Percentiles rank a stretch among this genome's conserved stretches.
phyloP scores from a whole-genome alignment of 768 basidiomycete species.

The Sarcomyxa edulis region DNA sequence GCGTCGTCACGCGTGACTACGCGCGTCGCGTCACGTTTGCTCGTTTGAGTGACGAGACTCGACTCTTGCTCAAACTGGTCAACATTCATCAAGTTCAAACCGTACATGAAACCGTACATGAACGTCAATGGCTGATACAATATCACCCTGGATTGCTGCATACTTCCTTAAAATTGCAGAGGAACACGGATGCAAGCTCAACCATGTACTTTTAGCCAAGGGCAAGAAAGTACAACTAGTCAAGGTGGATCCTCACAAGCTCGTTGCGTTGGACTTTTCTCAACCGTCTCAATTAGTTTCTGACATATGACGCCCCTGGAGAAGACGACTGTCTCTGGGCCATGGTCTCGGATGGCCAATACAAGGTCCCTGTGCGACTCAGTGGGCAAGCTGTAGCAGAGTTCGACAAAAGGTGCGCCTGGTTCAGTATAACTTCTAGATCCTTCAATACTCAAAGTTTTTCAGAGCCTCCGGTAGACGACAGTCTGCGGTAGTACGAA shows the following conservation, averaged over 20 bases:
- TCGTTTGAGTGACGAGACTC: too few species aligned
- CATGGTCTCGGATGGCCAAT: constrained; percentile 50
- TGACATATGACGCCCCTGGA: constrained; percentile 36
- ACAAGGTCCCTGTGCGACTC: constrained; percentile 49
- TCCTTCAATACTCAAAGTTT: too few species aligned
- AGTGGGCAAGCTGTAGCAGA: constrained; percentile 41
- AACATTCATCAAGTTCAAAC: too few species aligned
- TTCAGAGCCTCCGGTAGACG: too few species aligned
- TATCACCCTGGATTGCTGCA: constrained; percentile 51
- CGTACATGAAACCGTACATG: too few species aligned
- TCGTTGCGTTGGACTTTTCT: constrained; percentile 3
- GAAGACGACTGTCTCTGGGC: constrained; percentile 55
- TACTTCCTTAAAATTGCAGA: constrained; percentile 49
- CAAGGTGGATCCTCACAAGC: constrained; percentile 32
- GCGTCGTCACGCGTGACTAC: too few species aligned
- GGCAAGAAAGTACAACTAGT: constrained; percentile 54
- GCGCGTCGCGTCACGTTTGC: too few species aligned
- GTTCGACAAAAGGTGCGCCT: too few species aligned
- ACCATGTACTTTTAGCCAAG: constrained; percentile 24
- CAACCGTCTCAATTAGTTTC: constrained; percentile 36
- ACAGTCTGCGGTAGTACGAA: constrained; percentile 39
- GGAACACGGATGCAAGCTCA: constrained; percentile 41
- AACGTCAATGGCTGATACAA: constrained; percentile 27
- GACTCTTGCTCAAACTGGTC: too few species aligned
- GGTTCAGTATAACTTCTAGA: too few species aligned